Conservation (phyloP, 371 early-diverging fungal genomes). For the Lichtheimia ornata region DNA sequence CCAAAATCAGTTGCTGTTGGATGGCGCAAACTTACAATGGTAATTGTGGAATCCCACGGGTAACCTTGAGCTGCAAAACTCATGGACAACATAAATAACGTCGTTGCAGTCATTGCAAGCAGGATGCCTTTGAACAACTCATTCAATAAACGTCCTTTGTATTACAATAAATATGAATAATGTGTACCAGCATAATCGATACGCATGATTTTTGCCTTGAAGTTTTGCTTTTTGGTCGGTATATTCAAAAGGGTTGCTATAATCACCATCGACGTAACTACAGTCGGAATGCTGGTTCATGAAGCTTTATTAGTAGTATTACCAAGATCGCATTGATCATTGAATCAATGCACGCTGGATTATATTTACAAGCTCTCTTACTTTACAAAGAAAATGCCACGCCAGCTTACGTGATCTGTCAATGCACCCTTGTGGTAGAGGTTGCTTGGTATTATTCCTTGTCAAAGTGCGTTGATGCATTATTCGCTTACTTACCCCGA, state of each 20-base stretch:
- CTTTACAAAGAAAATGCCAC: not conserved
- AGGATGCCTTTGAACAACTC: not conserved
- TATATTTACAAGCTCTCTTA: not conserved
- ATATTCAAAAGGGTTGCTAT: not conserved
- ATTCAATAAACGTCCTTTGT: not conserved
- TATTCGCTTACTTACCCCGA: slow-evolving; percentile 27
- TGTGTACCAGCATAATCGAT: slow-evolving; percentile 1
- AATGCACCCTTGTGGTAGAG: not conserved
- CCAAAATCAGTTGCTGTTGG: no score
- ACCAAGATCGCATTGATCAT: no score
- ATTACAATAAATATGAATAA: no score
- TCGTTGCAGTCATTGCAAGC: not conserved
- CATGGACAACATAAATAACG: not conserved
- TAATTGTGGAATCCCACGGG: not conserved
- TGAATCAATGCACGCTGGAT: no score
- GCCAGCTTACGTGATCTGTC: slow-evolving; percentile 1
- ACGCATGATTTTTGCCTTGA: not conserved
- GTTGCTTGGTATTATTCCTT: not conserved
- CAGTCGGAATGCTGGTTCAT: not conserved
- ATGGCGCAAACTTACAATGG: not conserved
- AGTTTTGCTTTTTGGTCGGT: not conserved
- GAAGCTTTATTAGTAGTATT: no score
- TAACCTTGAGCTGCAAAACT: not conserved
- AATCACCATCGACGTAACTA: not conserved
- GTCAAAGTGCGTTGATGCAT: no score